phyloP scores from a whole-genome alignment of 805 yeast species.

The Lipomyces chichibuensis region DNA sequence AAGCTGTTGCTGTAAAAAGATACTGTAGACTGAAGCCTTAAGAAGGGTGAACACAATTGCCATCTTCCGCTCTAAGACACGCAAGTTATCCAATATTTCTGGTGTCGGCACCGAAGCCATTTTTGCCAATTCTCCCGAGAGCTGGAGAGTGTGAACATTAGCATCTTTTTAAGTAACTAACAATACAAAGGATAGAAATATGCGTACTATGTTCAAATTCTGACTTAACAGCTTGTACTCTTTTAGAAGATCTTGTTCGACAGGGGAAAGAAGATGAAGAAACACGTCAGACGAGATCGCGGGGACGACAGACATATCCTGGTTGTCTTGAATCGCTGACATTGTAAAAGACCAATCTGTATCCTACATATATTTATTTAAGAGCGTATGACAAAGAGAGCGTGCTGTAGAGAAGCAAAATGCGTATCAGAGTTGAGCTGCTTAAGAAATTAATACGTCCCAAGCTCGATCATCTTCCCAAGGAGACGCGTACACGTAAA shows the following conservation, averaged over 20 bases:
- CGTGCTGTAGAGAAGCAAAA: too few relatives aligned
- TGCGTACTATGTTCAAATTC: slow-evolving; percentile 22
- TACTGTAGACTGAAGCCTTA: slow-evolving; percentile 70
- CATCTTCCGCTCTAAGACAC: slow-evolving; percentile 64
- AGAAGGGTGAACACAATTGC: slow-evolving; percentile 67
- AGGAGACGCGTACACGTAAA: slow-evolving; percentile 1
- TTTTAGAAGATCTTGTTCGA: slow-evolving; percentile 26
- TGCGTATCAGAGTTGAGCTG: too few relatives aligned
- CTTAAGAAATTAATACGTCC: too few relatives aligned
- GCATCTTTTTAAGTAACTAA: background rate
- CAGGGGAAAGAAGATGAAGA: slow-evolving; percentile 25
- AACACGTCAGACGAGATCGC: slow-evolving; percentile 19
- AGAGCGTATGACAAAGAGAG: too few relatives aligned
- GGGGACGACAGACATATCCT: background rate
- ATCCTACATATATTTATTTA: too few relatives aligned
- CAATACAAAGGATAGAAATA: background rate
- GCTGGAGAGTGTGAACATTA: slow-evolving; percentile 3
- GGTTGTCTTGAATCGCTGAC: slow-evolving; percentile 6
- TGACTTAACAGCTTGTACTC: slow-evolving; percentile 23
- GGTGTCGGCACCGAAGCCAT: slow-evolving; percentile 34
- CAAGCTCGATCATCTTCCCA: too few relatives aligned
- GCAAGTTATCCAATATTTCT: slow-evolving; percentile 54
- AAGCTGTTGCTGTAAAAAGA: slow-evolving; percentile 54
- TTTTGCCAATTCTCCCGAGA: slow-evolving; percentile 22
- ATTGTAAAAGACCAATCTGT: background rate